Conservation (phyloP, 2,329 filamentous ascomycete genomes). For the Seiridium unicorne region DNA sequence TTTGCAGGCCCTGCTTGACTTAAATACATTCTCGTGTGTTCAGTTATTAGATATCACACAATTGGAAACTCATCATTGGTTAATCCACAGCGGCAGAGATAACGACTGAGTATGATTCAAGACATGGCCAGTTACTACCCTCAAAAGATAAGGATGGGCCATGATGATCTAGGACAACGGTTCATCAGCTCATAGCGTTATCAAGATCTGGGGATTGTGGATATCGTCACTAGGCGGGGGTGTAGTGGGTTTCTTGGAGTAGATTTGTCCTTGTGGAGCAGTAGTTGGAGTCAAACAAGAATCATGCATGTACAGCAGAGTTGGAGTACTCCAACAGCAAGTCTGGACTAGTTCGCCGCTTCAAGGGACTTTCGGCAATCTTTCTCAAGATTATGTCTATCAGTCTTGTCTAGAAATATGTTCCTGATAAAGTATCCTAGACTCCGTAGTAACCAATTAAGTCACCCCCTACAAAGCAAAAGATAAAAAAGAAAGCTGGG, state of each 20-base stretch:
- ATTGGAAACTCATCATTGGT: background rate
- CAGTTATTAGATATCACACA: background rate
- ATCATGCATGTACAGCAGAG: background rate
- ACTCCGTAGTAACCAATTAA: no score
- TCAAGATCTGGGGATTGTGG: slow-evolving; percentile 4
- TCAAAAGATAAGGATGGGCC: slow-evolving; percentile 3
- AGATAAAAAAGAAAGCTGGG: no score
- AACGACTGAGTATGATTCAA: no score
- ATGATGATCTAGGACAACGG: background rate
- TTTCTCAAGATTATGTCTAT: background rate
- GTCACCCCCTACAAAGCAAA: no score
- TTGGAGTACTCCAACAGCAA: background rate
- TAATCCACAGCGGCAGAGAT: background rate
- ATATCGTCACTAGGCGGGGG: background rate
- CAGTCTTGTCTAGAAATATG: no score
- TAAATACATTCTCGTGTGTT: background rate
- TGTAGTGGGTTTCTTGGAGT: background rate
- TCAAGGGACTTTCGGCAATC: background rate
- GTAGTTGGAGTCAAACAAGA: background rate
- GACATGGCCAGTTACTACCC: no score
- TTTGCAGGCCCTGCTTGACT: background rate
- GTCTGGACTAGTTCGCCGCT: background rate
- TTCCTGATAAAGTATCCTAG: no score
- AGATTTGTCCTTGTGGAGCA: background rate
- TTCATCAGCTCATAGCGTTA: background rate